These are phyloP conservation scores for Teratosphaeria nubilosa DNA, from an alignment of 2,329 filamentous ascomycete genomes.

Conservation along the genomic window DNA sequence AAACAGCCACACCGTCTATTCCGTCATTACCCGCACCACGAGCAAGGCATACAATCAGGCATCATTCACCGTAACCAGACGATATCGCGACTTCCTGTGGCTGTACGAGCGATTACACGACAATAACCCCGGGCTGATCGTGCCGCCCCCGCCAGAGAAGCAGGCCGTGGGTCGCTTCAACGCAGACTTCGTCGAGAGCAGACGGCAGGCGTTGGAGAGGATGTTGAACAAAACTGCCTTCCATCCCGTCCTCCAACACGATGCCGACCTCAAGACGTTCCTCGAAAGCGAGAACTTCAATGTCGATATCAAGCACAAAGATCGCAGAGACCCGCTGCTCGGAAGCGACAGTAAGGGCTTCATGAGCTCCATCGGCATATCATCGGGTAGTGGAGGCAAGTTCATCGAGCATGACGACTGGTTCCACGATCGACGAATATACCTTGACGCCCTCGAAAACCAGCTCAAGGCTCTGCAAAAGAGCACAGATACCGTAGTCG, in stretches of 20 bases:
- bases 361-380: constrained; percentile 57
- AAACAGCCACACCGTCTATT: constrained; percentile 95
- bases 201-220: constrained; percentile 82
- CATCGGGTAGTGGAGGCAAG: constrained; percentile 56
- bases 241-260: constrained; percentile 84
- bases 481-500: constrained; percentile 85
- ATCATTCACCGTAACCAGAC: constrained; percentile 85
- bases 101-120: constrained; percentile 88
- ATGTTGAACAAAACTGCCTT: constrained; percentile 95
- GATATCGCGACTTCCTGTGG: constrained; percentile 96
- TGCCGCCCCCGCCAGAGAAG: constrained; percentile 94
- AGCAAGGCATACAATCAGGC: constrained; percentile 79
- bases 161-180: constrained; percentile 95
- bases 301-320: constrained; percentile 94
- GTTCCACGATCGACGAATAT: constrained; percentile 95
- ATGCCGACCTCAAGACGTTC: constrained; percentile 90
- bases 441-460: constrained; percentile 85
- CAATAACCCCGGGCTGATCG: constrained; percentile 89
- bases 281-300: constrained; percentile 94
- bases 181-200: constrained; percentile 88
- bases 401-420: constrained; percentile 99
- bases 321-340: constrained; percentile 69
- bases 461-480: constrained; percentile 80
- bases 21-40: constrained; percentile 87
- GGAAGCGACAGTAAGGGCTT: constrained; percentile 80